These are phyloP conservation scores for Fusarium acutatum DNA, from an alignment of 2,329 filamentous ascomycete species.

Conservation along the genomic window DNA sequence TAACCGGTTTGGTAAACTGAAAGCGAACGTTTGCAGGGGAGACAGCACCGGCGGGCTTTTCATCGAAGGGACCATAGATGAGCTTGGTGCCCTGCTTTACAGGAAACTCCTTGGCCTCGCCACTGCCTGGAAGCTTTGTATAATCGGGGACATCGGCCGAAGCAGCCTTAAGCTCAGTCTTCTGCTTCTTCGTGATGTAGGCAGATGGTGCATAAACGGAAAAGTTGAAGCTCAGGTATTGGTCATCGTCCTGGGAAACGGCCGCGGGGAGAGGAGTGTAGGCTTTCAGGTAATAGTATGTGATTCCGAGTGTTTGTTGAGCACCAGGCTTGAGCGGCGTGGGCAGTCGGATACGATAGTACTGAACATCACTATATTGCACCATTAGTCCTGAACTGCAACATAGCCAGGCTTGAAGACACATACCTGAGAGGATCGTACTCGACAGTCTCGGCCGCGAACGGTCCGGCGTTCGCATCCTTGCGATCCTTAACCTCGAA, in stretches of 20 bases:
- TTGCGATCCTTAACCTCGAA: conserved; percentile 96
- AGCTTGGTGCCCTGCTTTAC: conserved; percentile 85
- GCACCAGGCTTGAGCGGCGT: conserved; percentile 76
- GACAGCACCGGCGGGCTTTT: conserved; percentile 78
- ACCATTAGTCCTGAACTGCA: conserved; percentile 18
- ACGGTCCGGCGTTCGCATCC: conserved; percentile 71
- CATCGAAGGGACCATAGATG: conserved; percentile 88
- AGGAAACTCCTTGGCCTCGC: conserved; percentile 71
- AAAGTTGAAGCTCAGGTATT: conserved; percentile 87
- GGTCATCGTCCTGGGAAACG: conserved; percentile 85
- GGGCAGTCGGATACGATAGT: conserved; percentile 84
- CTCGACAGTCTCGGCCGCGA: conserved; percentile 74
- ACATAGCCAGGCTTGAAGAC: conserved; percentile 14
- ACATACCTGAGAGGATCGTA: conserved; percentile 66
- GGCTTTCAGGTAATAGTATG: conserved; percentile 82
- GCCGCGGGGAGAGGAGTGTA: conserved; percentile 80
- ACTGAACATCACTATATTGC: conserved; percentile 72
- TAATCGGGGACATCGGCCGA: conserved; percentile 83
- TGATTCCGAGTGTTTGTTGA: conserved; percentile 88
- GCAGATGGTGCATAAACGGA: conserved; percentile 85
- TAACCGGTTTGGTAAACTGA: conserved; percentile 93
- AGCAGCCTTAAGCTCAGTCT: conserved; percentile 94
- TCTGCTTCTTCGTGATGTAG: conserved; percentile 90
- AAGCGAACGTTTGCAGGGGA: conserved; percentile 84
- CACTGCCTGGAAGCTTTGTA: conserved; percentile 72